Base-by-base conservation (phyloP, 2,329 filamentous ascomycete species). In the Exserohilum rostratum region DNA sequence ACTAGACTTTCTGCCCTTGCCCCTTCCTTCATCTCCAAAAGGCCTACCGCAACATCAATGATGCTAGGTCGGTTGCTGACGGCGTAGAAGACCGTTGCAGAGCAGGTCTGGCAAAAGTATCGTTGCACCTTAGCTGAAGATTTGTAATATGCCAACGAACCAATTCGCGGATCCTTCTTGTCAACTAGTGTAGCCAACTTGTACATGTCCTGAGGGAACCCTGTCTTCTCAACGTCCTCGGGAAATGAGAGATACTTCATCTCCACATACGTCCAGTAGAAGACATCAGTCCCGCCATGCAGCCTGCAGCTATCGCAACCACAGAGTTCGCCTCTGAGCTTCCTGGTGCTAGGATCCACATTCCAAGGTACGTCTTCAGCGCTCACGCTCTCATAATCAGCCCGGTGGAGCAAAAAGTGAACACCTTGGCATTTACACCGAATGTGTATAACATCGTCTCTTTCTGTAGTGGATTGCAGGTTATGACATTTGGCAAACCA, bases 71-170 rank as follows among this genome's bases (percentile, higher is more conserved):
- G 67, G 3, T 72, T 64, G 13, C 80, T 76, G 0, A 63, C 64
- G 0, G 76, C 73, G 52, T 80, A 83, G 50, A 83, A 82, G 0
- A 82, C 70, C 10, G 60, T 68, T 0, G 81, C 80, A 0, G 79
- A 80, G 66, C 82, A 84, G 1, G 58, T 69, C 0, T 74, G 74
- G 65, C 81, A 84, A 55, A 80, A 83, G 54, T 81, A 83, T 1
- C 81, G 68, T 50, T 80, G 74, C 0, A 81, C 78, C 12, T 73
- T 75, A 0, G 75, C 65, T 0, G 79, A 81, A 43, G 79, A 82
- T 7, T 63, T 59, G 57, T 80, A 81, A 25, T 76, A 74, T 0
- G 70, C 61, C 4, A 83, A 68, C 0, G 78, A 82, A 0, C 80
- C 80, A 10, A 79, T 53, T 5, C 72, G 68, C 0, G 73, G 53